Evolutionary conservation across 148 eudicot species (phyloP), one percentile per base, ranked within the genome.

Genomic region (Fagopyrum homotropicum): DNA sequence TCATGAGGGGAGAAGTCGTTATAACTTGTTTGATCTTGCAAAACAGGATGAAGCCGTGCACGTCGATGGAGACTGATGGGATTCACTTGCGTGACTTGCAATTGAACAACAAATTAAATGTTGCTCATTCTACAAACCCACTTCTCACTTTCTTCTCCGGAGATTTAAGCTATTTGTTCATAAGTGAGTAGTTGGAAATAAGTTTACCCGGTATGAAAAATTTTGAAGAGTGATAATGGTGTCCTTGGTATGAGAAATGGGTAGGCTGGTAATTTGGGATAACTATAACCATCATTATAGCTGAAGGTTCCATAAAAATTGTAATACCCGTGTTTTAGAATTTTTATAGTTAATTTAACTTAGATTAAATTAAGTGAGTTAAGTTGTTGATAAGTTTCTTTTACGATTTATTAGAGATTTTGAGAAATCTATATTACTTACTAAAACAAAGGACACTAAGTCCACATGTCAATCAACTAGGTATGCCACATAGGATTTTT

Each of bases 261-360:
- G 70, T 35, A 64, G 12, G 70, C 14, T 64, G 70, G 70, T 64
- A 64, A 64, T 35, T 64, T 64, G 1, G 70, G 70, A 45, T 11
- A 11, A 45, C 70, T 45, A 64, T 61, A 19, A 30, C 29, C 26
- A 16, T 1, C 26, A 15, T 5, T 44, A 19, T 9, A 61, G 29
- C 26, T 6, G n/a, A 29, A 19, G 63, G n/a, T n/a, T n/a, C n/a
- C n/a, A n/a, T n/a, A n/a, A n/a, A n/a, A n/a, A n/a, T n/a, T n/a
- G n/a, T n/a, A n/a, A n/a, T n/a, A n/a, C n/a, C n/a, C n/a, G n/a
- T n/a, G n/a, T n/a, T n/a, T n/a, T n/a, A n/a, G n/a, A n/a, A n/a
- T n/a, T n/a, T n/a, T n/a, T n/a, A n/a, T n/a, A n/a, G n/a, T n/a
- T n/a, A n/a, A n/a, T n/a, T n/a, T n/a, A n/a, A n/a, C n/a, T n/a